A percentile compares a stretch with the other conserved stretches of the same genome.
Evolutionary conservation across 305 asterid species (phyloP).

Genomic region (Andrographis paniculata): DNA sequence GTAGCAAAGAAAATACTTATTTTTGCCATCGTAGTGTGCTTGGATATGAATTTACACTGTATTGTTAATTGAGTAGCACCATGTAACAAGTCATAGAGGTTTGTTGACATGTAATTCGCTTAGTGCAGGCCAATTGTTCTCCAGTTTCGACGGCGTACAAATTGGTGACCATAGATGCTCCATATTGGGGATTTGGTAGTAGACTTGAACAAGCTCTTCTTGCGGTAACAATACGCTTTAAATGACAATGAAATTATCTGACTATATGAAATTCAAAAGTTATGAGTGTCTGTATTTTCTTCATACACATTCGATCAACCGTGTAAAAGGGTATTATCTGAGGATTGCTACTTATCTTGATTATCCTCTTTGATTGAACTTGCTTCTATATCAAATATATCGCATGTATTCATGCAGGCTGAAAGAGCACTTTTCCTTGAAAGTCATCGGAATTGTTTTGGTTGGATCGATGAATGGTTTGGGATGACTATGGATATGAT

Average conservation of each 20-base stretch:
- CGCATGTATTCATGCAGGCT: too few species aligned
- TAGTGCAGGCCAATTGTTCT: slow-evolving; percentile 50
- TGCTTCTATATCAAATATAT: too few species aligned
- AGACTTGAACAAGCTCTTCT: slow-evolving; percentile 68
- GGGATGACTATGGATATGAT: slow-evolving; percentile 57
- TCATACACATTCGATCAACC: too few species aligned
- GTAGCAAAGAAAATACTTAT: too few species aligned
- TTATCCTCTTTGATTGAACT: too few species aligned
- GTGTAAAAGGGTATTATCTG: too few species aligned
- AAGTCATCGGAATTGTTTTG: slow-evolving; percentile 69
- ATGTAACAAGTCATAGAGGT: background rate
- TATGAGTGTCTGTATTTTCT: too few species aligned
- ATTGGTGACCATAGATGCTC: slow-evolving; percentile 79
- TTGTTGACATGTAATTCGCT: slow-evolving; percentile 10
- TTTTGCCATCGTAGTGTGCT: too few species aligned
- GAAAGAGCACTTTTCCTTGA: slow-evolving; percentile 85
- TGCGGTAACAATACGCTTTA: slow-evolving; percentile 40
- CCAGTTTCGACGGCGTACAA: slow-evolving; percentile 93
- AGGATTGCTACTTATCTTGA: too few species aligned
- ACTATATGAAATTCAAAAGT: too few species aligned
- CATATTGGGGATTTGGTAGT: slow-evolving; percentile 88
- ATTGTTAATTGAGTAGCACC: background rate
- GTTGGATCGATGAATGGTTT: slow-evolving; percentile 90
- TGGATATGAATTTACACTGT: background rate
- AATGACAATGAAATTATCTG: background rate